A percentile compares a stretch with the other conserved stretches of the same genome.
phyloP scores from a whole-genome alignment of 2,329 filamentous ascomycete species.

The Ramularia endophylla region DNA sequence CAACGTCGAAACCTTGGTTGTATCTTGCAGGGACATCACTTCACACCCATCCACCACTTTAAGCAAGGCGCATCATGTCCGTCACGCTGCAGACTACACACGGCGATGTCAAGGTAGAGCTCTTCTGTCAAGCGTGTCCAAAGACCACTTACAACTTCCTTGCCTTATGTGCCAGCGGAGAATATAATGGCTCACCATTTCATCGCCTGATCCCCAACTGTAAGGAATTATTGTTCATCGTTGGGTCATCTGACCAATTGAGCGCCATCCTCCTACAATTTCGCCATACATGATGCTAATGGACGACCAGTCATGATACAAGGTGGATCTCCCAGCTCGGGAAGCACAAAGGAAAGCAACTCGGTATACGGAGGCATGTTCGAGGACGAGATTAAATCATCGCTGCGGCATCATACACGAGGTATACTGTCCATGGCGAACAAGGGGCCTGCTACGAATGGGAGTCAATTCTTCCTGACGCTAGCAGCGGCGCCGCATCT shows the following conservation, averaged over 20 bases:
- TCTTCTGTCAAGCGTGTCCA: slow-evolving; percentile 93
- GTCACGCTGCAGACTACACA: slow-evolving; percentile 73
- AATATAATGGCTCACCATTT: slow-evolving; percentile 70
- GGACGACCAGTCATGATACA: slow-evolving; percentile 60
- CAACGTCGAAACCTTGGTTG: too few species aligned
- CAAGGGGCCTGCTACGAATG: slow-evolving; percentile 86
- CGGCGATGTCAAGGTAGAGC: slow-evolving; percentile 88
- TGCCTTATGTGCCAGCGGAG: slow-evolving; percentile 72
- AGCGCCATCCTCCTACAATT: too few species aligned
- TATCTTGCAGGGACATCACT: too few species aligned
- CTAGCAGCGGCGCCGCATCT: slow-evolving; percentile 74
- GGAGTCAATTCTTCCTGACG: slow-evolving; percentile 79
- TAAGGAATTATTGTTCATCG: too few species aligned
- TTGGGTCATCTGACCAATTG: too few species aligned
- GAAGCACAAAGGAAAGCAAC: slow-evolving; percentile 38
- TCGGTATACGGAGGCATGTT: slow-evolving; percentile 70
- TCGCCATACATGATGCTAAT: too few species aligned
- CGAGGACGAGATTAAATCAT: slow-evolving; percentile 71
- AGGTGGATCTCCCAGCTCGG: slow-evolving; percentile 54
- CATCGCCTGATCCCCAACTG: slow-evolving; percentile 71
- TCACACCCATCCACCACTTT: neutral
- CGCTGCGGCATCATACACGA: slow-evolving; percentile 82
- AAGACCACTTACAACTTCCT: slow-evolving; percentile 90
- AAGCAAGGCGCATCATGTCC: slow-evolving; percentile 35
- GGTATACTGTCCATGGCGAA: slow-evolving; percentile 96